Percentiles rank a stretch among this genome's conserved stretches.
phyloP scores from a whole-genome alignment of 1,284 basidiomycete genomes.

The Fomitiporia mediterranea region DNA sequence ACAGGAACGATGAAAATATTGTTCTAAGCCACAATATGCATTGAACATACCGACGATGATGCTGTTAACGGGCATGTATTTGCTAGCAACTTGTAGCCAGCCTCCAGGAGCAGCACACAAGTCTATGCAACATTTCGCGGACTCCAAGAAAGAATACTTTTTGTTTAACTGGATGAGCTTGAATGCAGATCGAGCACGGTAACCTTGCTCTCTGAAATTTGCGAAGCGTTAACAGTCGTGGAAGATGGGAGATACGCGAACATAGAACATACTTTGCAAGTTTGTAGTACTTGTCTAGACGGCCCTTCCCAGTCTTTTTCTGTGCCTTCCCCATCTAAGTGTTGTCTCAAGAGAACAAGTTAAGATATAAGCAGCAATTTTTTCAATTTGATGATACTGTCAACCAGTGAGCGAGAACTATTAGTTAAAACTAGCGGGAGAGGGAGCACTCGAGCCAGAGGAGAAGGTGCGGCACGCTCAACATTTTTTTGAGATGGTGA shows the following conservation, averaged over 20 bases:
- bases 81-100: slow-evolving; percentile 98
- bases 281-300: slow-evolving; percentile 94
- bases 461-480: not conserved
- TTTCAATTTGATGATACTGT: too few species aligned
- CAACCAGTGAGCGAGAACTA: not conserved
- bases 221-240: slow-evolving; percentile 4
- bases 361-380: too few species aligned
- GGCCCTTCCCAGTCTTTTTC: slow-evolving; percentile 92
- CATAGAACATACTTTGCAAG: slow-evolving; percentile 77
- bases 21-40: not conserved
- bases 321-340: slow-evolving; percentile 67
- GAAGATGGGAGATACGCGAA: not conserved
- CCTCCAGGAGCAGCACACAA: slow-evolving; percentile 98
- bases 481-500: not conserved
- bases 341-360: not conserved
- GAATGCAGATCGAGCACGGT: slow-evolving; percentile 98
- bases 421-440: too few species aligned
- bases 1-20: slow-evolving; percentile 1
- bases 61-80: slow-evolving; percentile 95
- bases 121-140: slow-evolving; percentile 94
- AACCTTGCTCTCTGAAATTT: slow-evolving; percentile 86
- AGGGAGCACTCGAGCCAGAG: not conserved
- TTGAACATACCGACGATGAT: slow-evolving; percentile 80
- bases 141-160: slow-evolving; percentile 91
- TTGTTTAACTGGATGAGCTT: slow-evolving; percentile 99